Evolutionary conservation across 192 early-diverging fungal genomes (phyloP).

Genomic region (Physocladia obscura): DNA sequence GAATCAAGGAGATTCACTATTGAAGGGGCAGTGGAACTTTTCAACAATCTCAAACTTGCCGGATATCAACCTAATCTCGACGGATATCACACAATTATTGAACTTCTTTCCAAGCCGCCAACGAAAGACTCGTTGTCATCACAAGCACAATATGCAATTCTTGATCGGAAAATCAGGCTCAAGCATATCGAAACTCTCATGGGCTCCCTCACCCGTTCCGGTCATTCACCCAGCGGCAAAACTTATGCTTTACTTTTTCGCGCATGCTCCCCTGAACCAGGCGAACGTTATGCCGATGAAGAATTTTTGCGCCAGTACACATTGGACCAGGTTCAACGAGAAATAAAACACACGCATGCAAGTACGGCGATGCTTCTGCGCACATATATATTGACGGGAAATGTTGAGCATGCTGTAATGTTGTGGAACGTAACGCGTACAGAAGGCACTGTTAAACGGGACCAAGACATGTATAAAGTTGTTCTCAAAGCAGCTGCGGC

Average conservation of each 20-base stretch:
- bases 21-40: background rate
- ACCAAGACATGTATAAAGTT: background rate
- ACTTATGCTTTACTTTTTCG: background rate
- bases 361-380: background rate
- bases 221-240: background rate
- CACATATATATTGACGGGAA: background rate
- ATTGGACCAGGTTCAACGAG: background rate
- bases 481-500: background rate
- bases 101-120: background rate
- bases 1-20: background rate
- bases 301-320: background rate
- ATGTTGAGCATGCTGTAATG: background rate
- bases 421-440: background rate
- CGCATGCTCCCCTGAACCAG: background rate
- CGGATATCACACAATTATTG: slow-evolving; percentile 11
- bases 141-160: too few species aligned
- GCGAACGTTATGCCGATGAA: background rate
- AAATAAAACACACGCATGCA: background rate
- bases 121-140: background rate
- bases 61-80: background rate
- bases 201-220: background rate
- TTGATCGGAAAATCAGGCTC: background rate
- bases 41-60: background rate
- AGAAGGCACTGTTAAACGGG: background rate
- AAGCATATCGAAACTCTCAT: background rate